Conservation (phyloP, 495 filamentous ascomycete genomes). For the Penicilliopsis zonata region DNA sequence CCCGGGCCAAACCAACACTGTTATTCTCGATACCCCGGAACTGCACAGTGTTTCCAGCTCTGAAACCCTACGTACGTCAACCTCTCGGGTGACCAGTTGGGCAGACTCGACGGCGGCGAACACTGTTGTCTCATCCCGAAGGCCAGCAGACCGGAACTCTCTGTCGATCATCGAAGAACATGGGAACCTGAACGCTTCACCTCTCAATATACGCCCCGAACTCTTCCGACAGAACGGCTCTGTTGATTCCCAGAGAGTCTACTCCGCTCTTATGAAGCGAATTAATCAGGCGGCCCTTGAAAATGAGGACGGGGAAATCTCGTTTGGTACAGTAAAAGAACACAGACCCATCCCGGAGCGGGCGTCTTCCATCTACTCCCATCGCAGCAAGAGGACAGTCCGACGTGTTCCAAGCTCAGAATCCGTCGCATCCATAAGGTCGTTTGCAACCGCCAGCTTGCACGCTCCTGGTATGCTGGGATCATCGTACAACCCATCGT, state of each 20-base stretch:
- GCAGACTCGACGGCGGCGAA: constrained; percentile 47
- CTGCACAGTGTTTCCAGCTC: constrained; percentile 26
- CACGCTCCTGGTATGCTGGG: constrained; percentile 14
- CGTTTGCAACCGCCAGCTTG: constrained; percentile 18
- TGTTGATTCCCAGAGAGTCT: constrained; percentile 55
- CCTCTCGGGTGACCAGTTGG: constrained; percentile 69
- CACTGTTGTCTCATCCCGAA: constrained; percentile 25
- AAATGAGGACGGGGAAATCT: constrained; percentile 19
- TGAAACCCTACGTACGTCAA: constrained; percentile 37
- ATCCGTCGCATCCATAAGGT: constrained; percentile 17
- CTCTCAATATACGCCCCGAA: constrained; percentile 6
- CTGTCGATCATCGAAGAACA: constrained; percentile 58
- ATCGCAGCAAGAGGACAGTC: constrained; percentile 18
- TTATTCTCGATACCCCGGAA: constrained; percentile 17
- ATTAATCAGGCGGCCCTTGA: constrained; percentile 26
- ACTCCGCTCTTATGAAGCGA: constrained; percentile 61
- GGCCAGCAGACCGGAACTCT: constrained; percentile 36
- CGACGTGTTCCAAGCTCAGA: constrained; percentile 21
- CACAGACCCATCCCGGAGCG: constrained; percentile 21
- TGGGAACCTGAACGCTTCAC: constrained; percentile 21
- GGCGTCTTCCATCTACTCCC: constrained; percentile 14
- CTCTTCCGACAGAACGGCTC: constrained; percentile 12
- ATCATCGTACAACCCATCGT: constrained; percentile 1
- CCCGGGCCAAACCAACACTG: too few relatives aligned
- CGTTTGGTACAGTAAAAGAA: constrained; percentile 19